phyloP scores from a whole-genome alignment of 2,329 filamentous ascomycete genomes.

The Trichoderma endophyticum region DNA sequence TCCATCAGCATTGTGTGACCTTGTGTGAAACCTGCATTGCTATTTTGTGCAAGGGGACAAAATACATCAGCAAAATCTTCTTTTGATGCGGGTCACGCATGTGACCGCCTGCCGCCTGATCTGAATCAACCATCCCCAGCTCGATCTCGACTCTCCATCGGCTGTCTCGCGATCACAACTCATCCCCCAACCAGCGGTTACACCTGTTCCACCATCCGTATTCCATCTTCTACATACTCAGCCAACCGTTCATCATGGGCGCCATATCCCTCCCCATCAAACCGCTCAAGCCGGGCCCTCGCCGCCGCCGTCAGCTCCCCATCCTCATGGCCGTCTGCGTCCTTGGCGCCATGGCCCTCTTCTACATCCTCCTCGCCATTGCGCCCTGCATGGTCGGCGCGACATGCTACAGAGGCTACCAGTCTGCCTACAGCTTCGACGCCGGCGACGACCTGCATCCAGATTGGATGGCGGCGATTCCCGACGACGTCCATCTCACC shows the following conservation, averaged over 20 bases:
- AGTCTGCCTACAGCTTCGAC: slow-evolving; percentile 42
- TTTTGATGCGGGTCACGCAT: background rate
- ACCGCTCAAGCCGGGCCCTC: background rate
- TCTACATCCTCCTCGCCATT: slow-evolving; percentile 28
- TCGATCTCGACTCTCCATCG: background rate
- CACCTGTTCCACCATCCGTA: background rate
- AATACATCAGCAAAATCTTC: background rate
- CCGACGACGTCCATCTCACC: slow-evolving; percentile 40
- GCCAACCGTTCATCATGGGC: background rate
- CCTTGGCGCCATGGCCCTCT: slow-evolving; percentile 27
- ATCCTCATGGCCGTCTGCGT: background rate
- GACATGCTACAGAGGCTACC: slow-evolving; percentile 31
- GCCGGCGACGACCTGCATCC: slow-evolving; percentile 30
- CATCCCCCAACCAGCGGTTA: background rate
- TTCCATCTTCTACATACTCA: background rate
- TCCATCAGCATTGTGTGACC: background rate
- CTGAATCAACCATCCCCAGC: background rate
- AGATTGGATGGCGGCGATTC: slow-evolving; percentile 44
- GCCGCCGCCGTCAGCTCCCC: slow-evolving; percentile 12
- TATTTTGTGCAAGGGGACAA: background rate
- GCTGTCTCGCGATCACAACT: background rate
- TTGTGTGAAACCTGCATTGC: background rate
- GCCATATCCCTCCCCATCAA: background rate
- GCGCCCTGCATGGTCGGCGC: slow-evolving; percentile 29
- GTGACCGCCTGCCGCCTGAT: background rate